A percentile compares a stretch with the other conserved stretches of the same genome.
These are phyloP conservation scores for Cardamine occulta DNA, from an alignment of 345 rosid species.

Conservation along the genomic window DNA sequence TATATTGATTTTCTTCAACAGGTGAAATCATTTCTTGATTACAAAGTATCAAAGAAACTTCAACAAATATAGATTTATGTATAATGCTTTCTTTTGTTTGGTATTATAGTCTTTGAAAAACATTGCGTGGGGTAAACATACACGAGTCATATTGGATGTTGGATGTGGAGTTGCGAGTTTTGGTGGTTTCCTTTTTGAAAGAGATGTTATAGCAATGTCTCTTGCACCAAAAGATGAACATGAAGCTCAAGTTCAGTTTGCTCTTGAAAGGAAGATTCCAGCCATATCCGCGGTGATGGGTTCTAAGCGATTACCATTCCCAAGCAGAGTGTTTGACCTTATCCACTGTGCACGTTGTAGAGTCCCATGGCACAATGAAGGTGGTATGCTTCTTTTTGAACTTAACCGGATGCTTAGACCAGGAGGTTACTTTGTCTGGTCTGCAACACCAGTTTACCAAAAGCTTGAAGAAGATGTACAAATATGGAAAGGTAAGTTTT, in stretches of 20 bases:
- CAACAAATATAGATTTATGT: not conserved
- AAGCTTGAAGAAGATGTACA: slow-evolving; percentile 67
- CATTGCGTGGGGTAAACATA: slow-evolving; percentile 84
- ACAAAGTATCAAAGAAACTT: not conserved
- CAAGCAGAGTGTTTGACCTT: slow-evolving; percentile 85
- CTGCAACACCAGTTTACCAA: slow-evolving; percentile 95
- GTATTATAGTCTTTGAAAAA: slow-evolving; percentile 61
- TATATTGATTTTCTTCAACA: slow-evolving; percentile 77
- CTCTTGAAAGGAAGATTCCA: slow-evolving; percentile 94
- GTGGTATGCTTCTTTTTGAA: slow-evolving; percentile 82
- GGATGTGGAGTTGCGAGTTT: slow-evolving; percentile 99
- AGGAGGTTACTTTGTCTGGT: slow-evolving; percentile 93
- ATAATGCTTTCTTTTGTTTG: not conserved
- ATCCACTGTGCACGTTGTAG: slow-evolving; percentile 94
- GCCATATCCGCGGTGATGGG: slow-evolving; percentile 99
- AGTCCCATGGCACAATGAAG: slow-evolving; percentile 94
- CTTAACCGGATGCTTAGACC: slow-evolving; percentile 84
- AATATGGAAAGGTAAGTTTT: slow-evolving; percentile 78
- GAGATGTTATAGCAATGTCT: slow-evolving; percentile 89
- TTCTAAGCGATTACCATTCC: slow-evolving; percentile 81
- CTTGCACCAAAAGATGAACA: slow-evolving; percentile 98
- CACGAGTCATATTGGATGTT: slow-evolving; percentile 76
- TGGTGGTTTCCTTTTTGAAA: slow-evolving; percentile 83
- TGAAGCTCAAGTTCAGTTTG: slow-evolving; percentile 96
- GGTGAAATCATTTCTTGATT: slow-evolving; percentile 47